Base-by-base conservation (phyloP, 139 green algal species). In the Astrephomene gubernaculifera region DNA sequence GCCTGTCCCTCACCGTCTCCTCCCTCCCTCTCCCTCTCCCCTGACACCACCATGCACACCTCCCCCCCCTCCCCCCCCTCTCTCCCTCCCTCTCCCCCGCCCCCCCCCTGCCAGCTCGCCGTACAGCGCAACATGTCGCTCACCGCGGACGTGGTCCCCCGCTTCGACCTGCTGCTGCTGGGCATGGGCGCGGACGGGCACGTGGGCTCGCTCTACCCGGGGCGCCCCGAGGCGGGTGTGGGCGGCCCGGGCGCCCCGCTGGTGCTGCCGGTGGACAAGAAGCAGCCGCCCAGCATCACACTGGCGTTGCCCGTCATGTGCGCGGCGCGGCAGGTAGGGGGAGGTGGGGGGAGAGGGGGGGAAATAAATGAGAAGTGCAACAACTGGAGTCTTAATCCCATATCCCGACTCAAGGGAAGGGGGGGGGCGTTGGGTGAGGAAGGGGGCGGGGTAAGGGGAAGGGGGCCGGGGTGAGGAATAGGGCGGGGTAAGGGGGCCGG, bases 141-240 rank as follows among this genome's bases (percentile, higher is more conserved):
- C 3, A 83, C 76, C 57, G n/a, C 60, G 24, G 60, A 72, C 60
- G 60, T 83, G 38, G 81, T 79, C 14, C 81, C 81, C 12, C 81
- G 82, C 22, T 91, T 92, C 25, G 89, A 92, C 80, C 44, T 91
- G 43, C 63, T 92, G 71, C 73, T 92, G 39, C 84, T 92, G 65
- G 89, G 89, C 64, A 90, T 90, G 86, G 86, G 86, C 70, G 81
- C 89, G 3, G 89, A 92, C 63, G 89, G 87, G 21, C 89, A 92
- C 83, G 84, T 90, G 57, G 89, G 86, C 9, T 81, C 44, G 44
- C 83, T 92, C 14, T 92, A 90, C 68, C 89, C 89, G 21, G 71
- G 83, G 14, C 69, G 79, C 31, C 49, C n/a, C 36, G 79, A 86
- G 49, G 38, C 80, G 0, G 44, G 38, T 27, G 52, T 89, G 68